A percentile compares a stretch with the other conserved stretches of the same genome.
Conservation (phyloP, 1,139 yeast species). For the Candida anutae region DNA sequence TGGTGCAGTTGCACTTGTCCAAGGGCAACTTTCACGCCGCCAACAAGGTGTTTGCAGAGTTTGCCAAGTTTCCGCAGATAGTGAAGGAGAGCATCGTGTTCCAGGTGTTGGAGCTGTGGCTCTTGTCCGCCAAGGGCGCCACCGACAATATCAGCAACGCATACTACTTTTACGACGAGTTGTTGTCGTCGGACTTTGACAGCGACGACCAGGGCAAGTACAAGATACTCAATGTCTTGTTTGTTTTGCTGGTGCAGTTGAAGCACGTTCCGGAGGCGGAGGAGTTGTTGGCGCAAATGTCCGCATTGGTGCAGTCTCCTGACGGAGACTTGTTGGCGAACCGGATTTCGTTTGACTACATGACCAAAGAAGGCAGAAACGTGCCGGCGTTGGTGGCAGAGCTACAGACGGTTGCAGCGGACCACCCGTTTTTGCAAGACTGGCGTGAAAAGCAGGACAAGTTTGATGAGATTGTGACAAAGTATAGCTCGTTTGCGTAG, state of each 20-base stretch:
- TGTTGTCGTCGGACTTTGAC: slow-evolving; percentile 42
- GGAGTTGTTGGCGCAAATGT: slow-evolving; percentile 39
- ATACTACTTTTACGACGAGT: slow-evolving; percentile 68
- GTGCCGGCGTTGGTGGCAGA: slow-evolving; percentile 31
- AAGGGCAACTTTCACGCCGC: slow-evolving; percentile 34
- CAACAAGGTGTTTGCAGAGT: slow-evolving; percentile 24
- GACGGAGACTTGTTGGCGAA: slow-evolving; percentile 52
- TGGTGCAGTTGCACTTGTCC: slow-evolving; percentile 35
- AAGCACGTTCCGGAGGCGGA: slow-evolving; percentile 41
- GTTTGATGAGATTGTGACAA: slow-evolving; percentile 51
- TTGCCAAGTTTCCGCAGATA: slow-evolving; percentile 30
- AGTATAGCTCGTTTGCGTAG: slow-evolving; percentile 27
- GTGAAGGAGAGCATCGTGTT: slow-evolving; percentile 62
- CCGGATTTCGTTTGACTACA: slow-evolving; percentile 45
- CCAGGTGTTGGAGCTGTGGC: slow-evolving; percentile 65
- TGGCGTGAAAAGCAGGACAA: slow-evolving; percentile 42
- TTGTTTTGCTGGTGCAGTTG: slow-evolving; percentile 37
- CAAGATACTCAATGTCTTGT: slow-evolving; percentile 28
- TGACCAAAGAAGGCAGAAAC: slow-evolving; percentile 38
- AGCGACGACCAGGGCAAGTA: slow-evolving; percentile 30
- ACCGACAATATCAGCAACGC: slow-evolving; percentile 52
- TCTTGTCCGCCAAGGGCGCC: slow-evolving; percentile 47
- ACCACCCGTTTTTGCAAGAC: slow-evolving; percentile 47
- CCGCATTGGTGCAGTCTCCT: slow-evolving; percentile 18
- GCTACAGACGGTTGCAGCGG: slow-evolving; percentile 34